These are phyloP conservation scores for Leccinum sublutescens DNA, from an alignment of 768 basidiomycete species.

Conservation along the genomic window DNA sequence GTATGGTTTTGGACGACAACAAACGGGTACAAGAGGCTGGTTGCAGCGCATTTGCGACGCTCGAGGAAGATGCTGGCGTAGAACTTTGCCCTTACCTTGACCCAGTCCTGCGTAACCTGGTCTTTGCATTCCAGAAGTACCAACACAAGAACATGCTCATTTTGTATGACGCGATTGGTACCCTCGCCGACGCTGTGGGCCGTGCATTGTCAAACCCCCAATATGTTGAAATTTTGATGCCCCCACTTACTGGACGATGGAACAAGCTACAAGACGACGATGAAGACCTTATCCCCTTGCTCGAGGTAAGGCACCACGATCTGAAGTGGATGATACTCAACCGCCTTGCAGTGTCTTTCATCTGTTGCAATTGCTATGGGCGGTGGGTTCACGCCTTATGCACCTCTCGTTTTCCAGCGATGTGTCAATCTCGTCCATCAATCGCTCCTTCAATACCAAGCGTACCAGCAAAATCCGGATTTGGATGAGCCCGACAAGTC, in stretches of 20 bases:
- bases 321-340: slow-evolving; percentile 1
- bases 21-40: slow-evolving; percentile 99
- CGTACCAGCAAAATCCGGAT: slow-evolving; percentile 84
- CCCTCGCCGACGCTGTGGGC: slow-evolving; percentile 95
- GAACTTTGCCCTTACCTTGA: slow-evolving; percentile 93
- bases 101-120: slow-evolving; percentile 91
- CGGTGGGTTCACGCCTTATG: slow-evolving; percentile 82
- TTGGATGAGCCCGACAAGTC: slow-evolving; percentile 95
- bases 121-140: slow-evolving; percentile 96
- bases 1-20: slow-evolving; percentile 97
- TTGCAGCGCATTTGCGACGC: slow-evolving; percentile 96
- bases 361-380: slow-evolving; percentile 98
- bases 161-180: slow-evolving; percentile 97
- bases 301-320: slow-evolving; percentile 67
- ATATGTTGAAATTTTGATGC: slow-evolving; percentile 96
- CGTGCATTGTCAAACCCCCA: slow-evolving; percentile 78
- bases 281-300: slow-evolving; percentile 87
- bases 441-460: slow-evolving; percentile 81
- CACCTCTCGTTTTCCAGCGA: slow-evolving; percentile 88
- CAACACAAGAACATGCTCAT: slow-evolving; percentile 99
- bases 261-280: slow-evolving; percentile 87
- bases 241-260: slow-evolving; percentile 89
- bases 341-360: slow-evolving; percentile 76
- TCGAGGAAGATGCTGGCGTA: slow-evolving; percentile 94
- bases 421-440: slow-evolving; percentile 83